phyloP scores from a whole-genome alignment of 78 protist genomes.

The Mastigamoeba balamuthi region DNA sequence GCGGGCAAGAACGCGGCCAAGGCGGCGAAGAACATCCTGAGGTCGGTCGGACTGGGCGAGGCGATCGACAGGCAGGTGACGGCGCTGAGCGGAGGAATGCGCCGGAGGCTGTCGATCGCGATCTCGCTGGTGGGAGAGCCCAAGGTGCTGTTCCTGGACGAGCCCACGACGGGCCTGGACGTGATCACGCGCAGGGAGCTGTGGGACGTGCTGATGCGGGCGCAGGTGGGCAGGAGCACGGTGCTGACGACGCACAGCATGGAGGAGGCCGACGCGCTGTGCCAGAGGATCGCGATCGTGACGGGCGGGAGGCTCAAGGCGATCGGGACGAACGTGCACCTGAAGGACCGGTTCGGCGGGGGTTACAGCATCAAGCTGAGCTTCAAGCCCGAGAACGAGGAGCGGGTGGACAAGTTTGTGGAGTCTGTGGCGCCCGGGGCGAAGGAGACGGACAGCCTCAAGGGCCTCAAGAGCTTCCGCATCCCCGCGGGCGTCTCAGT shows the following conservation, averaged over 20 bases:
- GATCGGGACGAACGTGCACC: constrained; percentile 49
- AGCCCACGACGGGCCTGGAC: constrained; percentile 68
- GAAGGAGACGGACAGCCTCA: too few relatives aligned
- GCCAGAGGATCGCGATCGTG: constrained; percentile 67
- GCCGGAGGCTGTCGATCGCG: constrained; percentile 39
- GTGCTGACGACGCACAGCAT: constrained; percentile 41
- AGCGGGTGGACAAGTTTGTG: too few relatives aligned
- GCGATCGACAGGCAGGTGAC: too few relatives aligned
- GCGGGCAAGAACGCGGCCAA: too few relatives aligned
- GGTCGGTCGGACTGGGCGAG: too few relatives aligned
- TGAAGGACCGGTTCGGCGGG: constrained; percentile 57
- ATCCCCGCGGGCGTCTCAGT: too few relatives aligned
- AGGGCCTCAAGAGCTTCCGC: too few relatives aligned
- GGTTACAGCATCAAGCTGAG: constrained; percentile 69
- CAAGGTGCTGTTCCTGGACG: background rate
- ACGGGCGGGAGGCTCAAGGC: constrained; percentile 34
- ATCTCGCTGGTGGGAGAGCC: constrained; percentile 44
- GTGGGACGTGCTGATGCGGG: constrained; percentile 50
- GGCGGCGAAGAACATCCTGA: too few relatives aligned
- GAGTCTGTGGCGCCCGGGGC: too few relatives aligned
- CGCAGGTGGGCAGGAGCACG: constrained; percentile 20
- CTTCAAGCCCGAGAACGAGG: too few relatives aligned
- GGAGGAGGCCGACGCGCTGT: constrained; percentile 65
- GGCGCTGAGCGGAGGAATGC: constrained; percentile 61
- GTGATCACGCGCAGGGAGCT: constrained; percentile 38